Conservation (phyloP, 176 grass and related monocot species). For the Cenchrus purpureus region DNA sequence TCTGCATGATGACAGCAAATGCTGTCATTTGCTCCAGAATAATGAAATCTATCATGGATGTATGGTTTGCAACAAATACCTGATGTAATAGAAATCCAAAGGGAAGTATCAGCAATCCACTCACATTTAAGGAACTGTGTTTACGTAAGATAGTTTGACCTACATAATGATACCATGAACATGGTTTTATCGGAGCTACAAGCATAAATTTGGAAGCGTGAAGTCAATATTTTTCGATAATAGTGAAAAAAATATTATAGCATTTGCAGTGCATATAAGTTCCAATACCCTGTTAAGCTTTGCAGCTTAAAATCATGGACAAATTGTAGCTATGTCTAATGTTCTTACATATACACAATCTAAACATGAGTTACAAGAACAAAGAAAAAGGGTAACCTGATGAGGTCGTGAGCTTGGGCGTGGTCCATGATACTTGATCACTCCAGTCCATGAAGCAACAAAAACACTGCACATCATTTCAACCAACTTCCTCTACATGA, state of each 20-base stretch:
- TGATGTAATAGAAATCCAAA: constrained; percentile 50
- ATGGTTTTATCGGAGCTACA: background rate
- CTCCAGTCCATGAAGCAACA: constrained; percentile 98
- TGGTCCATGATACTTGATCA: constrained; percentile 94
- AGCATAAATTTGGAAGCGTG: background rate
- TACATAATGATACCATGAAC: constrained; percentile 4
- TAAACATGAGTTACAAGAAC: constrained; percentile 20
- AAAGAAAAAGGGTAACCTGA: constrained; percentile 57
- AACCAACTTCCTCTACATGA: constrained; percentile 83
- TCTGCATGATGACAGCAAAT: constrained; percentile 99
- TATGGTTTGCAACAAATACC: constrained; percentile 99
- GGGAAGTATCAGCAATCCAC: constrained; percentile 24
- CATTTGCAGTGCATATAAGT: background rate
- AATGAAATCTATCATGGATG: constrained; percentile 99
- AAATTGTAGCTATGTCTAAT: background rate
- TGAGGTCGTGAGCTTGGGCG: constrained; percentile 92
- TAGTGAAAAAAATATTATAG: background rate
- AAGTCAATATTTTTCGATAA: background rate
- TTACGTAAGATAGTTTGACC: constrained; percentile 8
- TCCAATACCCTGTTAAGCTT: background rate
- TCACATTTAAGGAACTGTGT: background rate
- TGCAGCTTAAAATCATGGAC: background rate
- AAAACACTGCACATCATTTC: constrained; percentile 99
- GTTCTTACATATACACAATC: constrained; percentile 13
- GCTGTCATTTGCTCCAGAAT: constrained; percentile 99